Evolutionary conservation across 768 basidiomycete species (phyloP).

Genomic region (Tubosaeta sp.): DNA sequence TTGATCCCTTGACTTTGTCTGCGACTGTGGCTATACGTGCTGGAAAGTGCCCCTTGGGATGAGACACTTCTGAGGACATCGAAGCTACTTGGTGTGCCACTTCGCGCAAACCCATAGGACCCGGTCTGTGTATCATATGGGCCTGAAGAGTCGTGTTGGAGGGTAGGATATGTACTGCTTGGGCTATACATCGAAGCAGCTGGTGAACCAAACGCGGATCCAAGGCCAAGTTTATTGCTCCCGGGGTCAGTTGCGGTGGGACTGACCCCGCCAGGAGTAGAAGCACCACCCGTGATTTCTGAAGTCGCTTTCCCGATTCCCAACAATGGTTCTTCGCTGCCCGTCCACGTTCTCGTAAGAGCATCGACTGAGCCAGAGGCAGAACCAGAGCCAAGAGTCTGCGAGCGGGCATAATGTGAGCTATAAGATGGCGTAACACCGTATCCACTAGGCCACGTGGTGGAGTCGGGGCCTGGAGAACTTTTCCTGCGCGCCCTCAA

Average conservation of each 20-base stretch:
- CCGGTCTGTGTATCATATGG: conserved; percentile 19
- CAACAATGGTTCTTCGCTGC: conserved; percentile 29
- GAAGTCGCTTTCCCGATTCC: conserved; percentile 11
- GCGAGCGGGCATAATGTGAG: conserved; percentile 27
- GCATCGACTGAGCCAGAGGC: conserved; percentile 24
- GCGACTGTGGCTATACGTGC: conserved; percentile 13
- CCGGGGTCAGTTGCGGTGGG: conserved; percentile 4
- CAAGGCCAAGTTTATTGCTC: conserved; percentile 15
- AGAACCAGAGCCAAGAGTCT: conserved; percentile 27
- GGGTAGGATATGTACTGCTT: conserved; percentile 3
- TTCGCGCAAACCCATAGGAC: conserved; percentile 23
- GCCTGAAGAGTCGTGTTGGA: conserved; percentile 16
- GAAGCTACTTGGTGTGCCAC: conserved; percentile 24
- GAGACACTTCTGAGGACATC: conserved; percentile 28
- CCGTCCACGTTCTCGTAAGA: conserved; percentile 25
- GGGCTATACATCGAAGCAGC: conserved; percentile 19
- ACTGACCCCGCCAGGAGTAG: conserved; percentile 8
- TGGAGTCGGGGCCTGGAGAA: conserved; percentile 27
- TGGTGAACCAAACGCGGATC: conserved; percentile 30
- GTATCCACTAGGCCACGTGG: conserved; percentile 24
- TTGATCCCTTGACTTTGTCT: conserved; percentile 13
- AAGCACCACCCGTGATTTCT: conserved; percentile 4
- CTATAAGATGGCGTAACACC: conserved; percentile 22
- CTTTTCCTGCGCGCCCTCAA: conserved; percentile 14
- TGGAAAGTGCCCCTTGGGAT: conserved; percentile 29